phyloP scores from a whole-genome alignment of 306 rosid genomes.

The Datisca glomerata region DNA sequence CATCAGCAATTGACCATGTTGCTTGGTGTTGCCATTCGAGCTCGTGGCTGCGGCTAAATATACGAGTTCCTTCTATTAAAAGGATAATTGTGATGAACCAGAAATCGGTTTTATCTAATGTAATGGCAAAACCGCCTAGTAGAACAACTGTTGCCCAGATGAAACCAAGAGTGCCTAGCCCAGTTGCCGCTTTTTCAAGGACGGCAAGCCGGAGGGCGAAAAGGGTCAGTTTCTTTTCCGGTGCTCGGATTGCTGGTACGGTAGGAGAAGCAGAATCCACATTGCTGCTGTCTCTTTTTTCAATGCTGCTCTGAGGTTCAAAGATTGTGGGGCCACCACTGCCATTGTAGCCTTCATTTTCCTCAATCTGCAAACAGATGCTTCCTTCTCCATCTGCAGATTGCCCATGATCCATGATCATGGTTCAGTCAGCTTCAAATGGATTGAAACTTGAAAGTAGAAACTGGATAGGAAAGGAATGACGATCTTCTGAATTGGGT shows the following conservation, averaged over 20 bases:
- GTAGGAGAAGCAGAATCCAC: constrained; percentile 10
- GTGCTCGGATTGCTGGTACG: constrained; percentile 30
- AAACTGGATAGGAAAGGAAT: too few relatives aligned
- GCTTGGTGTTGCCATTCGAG: constrained; percentile 98
- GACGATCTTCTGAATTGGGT: too few relatives aligned
- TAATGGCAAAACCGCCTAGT: constrained; percentile 81
- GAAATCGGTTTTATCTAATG: constrained; percentile 57
- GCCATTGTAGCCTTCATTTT: too few relatives aligned
- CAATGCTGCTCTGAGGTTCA: neutral
- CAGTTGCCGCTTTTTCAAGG: constrained; percentile 79
- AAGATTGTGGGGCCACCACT: neutral
- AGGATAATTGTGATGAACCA: constrained; percentile 83
- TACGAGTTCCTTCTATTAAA: constrained; percentile 71
- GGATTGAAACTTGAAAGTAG: neutral
- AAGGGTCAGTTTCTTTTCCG: constrained; percentile 79
- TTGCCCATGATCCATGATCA: constrained; percentile 32
- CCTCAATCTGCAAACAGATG: constrained; percentile 30
- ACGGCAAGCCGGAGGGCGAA: constrained; percentile 82
- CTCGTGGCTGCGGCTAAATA: constrained; percentile 93
- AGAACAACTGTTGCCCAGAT: constrained; percentile 95
- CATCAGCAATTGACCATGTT: constrained; percentile 71
- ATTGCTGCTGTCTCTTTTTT: constrained; percentile 34
- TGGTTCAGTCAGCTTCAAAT: too few relatives aligned
- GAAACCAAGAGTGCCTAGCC: constrained; percentile 85
- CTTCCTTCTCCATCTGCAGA: constrained; percentile 29